Base-by-base conservation (phyloP, 495 filamentous ascomycete genomes). In the Lophiotrema nucula region DNA sequence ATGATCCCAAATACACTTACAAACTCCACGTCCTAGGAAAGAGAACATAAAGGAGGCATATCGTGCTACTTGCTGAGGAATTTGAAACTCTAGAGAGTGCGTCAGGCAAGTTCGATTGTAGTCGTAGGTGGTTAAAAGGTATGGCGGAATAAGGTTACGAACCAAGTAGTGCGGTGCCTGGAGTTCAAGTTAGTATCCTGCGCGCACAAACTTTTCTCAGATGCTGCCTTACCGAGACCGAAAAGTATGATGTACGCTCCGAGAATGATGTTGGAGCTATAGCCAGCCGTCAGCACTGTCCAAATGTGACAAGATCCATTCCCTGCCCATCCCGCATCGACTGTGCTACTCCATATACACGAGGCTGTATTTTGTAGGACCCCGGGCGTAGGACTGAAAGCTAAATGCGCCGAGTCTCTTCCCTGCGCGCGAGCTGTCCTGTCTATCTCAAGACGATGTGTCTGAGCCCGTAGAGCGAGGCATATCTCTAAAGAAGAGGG, bases 1-100 rank as follows among this genome's bases (percentile, higher is more conserved):
- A 21, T 11, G 23, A 6, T 27, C 47, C 31, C 10, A 31, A 5
- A 21, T 12, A 4, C 23, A 85, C 90, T 75, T 83, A 97, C 91
- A 97, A 71, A 90, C 76, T 71, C 93, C 93, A 65, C 93, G 91
- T 49, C 93, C 93, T 63, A 97, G 70, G 81, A 99, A 97, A 42
- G 86, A 91, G 80, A 97, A 97, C 69, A 97, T 84, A 83, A 99
- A 99, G 22, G 88, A 91, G 16, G 92, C 93, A 80, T 97, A 97
- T 70, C 88, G 84, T 56, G 90, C 86, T 33, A 95, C 79, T 70
- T 96, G 91, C 28, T 91, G 89, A 3, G 95, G 95, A 62, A 96
- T 90, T 74, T 95, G 92, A 75, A 96, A 93, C 74, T 99, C 93
- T 76, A 53, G 19, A 4, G 38, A 22, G 21, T 58, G 23, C 50